Conservation (phyloP, 176 grass and related monocot species). For the barley (Hordeum vulgare) region MorexV3_pseudomolecules_assembly NC_058518.1:21487473-21487972, state of each 20-base stretch:
- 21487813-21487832: conserved; percentile 12
- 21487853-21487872: not conserved
- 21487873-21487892: not conserved
- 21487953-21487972: conserved; percentile 5
- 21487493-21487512: conserved; percentile 13
- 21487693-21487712: not conserved
- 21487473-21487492: conserved; percentile 24
- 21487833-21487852: not conserved
- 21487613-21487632: not conserved
- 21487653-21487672: not conserved
- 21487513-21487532: conserved; percentile 17
- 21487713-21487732: not conserved
- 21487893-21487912: not conserved
- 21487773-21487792: conserved; percentile 11
- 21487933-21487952: conserved; percentile 14
- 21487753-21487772: conserved; percentile 11
- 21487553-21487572: not conserved
- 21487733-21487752: conserved; percentile 18
- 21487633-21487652: not conserved
- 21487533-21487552: not conserved
- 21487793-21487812: conserved; percentile 10
- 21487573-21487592: not conserved
- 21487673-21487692: not conserved
- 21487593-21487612: not conserved
- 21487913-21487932: not conserved